Base-by-base conservation (phyloP, 495 filamentous ascomycete species). In the Penicillium cataractarum region DNA sequence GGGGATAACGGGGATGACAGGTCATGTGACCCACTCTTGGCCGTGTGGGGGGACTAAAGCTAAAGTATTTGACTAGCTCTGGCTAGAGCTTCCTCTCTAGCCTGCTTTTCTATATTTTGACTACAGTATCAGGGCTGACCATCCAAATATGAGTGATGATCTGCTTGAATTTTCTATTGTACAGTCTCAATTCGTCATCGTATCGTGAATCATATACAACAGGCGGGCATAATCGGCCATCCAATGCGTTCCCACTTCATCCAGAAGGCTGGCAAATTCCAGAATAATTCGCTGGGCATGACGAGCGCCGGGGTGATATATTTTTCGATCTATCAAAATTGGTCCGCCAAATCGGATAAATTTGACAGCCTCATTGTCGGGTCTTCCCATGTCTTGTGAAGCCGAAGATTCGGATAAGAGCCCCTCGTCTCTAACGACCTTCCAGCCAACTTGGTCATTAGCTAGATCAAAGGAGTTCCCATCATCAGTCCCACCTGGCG, bases 161-260 rank as follows among this genome's bases (percentile, higher is more conserved):
- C n/a, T n/a, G n/a, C n/a, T n/a, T n/a, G n/a, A n/a, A n/a, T n/a
- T n/a, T n/a, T n/a, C n/a, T n/a, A n/a, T n/a, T n/a, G n/a, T n/a
- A n/a, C n/a, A 31, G 17, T 42, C 37, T 40, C 39, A 42, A 19
- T 10, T 19, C 7, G 12, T 27, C 56, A 65, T 53, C 19, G 48
- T 61, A 26, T 61, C 54, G 50, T 65, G 63, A 13, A 62, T 57
- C 17, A 48, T 58, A 37, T 65, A 65, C 26, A 65, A 21, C 19
- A 59, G 55, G n/a, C 33, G 54, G 22, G 63, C 46, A 33, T 58
- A 62, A 27, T 58, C 39, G 2, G 58, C 55, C 64, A 65, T 65
- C 55, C 64, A 62, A 15, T 62, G 55, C 19, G 59, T 50, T 55
- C 59, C 63, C 17, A 61, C 55, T 54, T 65, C 55, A 27, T 65